Base-by-base conservation (phyloP, 805 yeast species). In the Clavispora vitiphila region DNA sequence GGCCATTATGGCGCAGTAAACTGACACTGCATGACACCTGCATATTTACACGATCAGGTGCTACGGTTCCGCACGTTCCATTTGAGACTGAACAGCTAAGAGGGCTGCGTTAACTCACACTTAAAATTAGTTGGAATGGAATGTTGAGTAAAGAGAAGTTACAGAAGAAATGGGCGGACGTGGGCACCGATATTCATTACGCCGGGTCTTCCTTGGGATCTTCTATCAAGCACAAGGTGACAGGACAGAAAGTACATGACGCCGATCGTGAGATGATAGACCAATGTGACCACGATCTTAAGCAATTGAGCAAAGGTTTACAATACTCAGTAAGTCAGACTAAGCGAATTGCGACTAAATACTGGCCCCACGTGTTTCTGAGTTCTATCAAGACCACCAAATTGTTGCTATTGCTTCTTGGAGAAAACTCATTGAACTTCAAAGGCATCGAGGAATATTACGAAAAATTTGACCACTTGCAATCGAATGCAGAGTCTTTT, bases 201-300 rank as follows among this genome's bases (percentile, higher is more conserved):
- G 35, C 32, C 16, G 34, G 39, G 26, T 19, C 34, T 4, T 26
- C 34, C 11, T 20, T 37, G 19, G 39, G 39, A 2, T 20, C 32
- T 18, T 21, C 35, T 8, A 26, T 37, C 11, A 37, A 37, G 23
- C 29, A 37, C 12, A 30, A 37, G 22, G 19, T 37, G 12, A 30
- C 40, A 18, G 46, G 43, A 24, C 38, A 42, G 21, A 41, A 41
- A 25, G 40, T 36, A 23, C 40, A 40, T 23, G 35, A 35, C 25
- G 44, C 34, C 4, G 75, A 71, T 41, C 78, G 74, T 49, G 65
- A 64, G 25, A 47, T 62, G 11, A 56, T 72, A 9, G 47, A 51
- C n/a, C 63, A 62, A 35, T 74, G 76, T 64, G 68, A 67, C 41
- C 66, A 69, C 43, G 78, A 74, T 46, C 48, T 74, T 8, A 60